phyloP scores from a whole-genome alignment of 208 protist species.

The Trypanosoma theileri region DNA sequence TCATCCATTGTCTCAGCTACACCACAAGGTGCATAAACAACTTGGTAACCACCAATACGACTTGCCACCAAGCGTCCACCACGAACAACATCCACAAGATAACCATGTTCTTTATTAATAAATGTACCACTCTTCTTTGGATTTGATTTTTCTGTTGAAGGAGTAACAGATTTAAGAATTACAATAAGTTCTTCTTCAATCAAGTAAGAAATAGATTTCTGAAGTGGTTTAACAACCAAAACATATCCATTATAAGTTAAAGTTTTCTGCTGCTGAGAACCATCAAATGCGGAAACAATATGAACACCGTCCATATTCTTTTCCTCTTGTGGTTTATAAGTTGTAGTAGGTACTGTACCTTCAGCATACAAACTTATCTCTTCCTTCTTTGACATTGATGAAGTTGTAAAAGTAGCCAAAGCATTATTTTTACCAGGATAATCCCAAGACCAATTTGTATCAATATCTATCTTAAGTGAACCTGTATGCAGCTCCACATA shows the following conservation, averaged over 20 bases:
- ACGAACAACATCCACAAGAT: slow-evolving; percentile 52
- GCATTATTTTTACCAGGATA: slow-evolving; percentile 27
- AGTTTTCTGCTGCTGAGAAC: slow-evolving; percentile 50
- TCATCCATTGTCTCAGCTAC: slow-evolving; percentile 29
- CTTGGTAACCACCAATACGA: slow-evolving; percentile 62
- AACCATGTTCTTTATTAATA: slow-evolving; percentile 59
- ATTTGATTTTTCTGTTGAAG: slow-evolving; percentile 35
- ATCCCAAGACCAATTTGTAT: slow-evolving; percentile 60
- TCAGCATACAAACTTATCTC: slow-evolving; percentile 50
- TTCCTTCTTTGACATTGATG: slow-evolving; percentile 62
- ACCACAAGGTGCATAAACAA: slow-evolving; percentile 61
- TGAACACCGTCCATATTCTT: slow-evolving; percentile 51
- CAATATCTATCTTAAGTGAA: slow-evolving; percentile 40
- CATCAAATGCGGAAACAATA: slow-evolving; percentile 53
- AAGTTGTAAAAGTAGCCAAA: slow-evolving; percentile 45
- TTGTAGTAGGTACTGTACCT: slow-evolving; percentile 34
- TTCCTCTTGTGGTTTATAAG: slow-evolving; percentile 41
- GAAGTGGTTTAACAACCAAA: slow-evolving; percentile 57
- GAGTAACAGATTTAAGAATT: slow-evolving; percentile 47
- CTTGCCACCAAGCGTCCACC: slow-evolving; percentile 59
- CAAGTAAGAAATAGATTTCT: slow-evolving; percentile 62
- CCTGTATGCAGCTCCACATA: slow-evolving; percentile 58
- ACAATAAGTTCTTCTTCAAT: slow-evolving; percentile 37
- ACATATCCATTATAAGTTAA: slow-evolving; percentile 50
- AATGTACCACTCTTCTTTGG: slow-evolving; percentile 46